Evolutionary conservation across 2,329 filamentous ascomycete genomes (phyloP), one percentile per base, ranked within the genome.

Genomic region (Xylaria sp.): DNA sequence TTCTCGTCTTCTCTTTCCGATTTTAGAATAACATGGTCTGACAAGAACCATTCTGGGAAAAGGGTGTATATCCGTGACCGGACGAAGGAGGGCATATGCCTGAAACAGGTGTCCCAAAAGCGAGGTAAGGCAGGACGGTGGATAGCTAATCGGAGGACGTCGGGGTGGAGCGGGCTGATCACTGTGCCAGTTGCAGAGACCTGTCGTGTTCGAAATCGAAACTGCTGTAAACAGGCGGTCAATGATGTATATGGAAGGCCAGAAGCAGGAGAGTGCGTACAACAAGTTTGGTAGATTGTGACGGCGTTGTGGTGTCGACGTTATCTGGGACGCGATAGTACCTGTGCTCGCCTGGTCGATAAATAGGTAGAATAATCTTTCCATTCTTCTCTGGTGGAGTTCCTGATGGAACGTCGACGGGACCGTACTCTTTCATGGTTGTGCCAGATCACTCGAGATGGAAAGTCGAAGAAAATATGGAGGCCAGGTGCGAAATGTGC

Each of bases 21-120:
- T 39, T 56, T 56, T 1, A 56, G 11, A 11, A 24, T 56, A 12
- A 56, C 5, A 19, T 12, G 17, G 17, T 14, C 1, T 4, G 54
- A 34, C 54, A 56, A 42, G 34, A 56, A 56, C 54, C 34, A 56
- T 6, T 56, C 54, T 3, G 54, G 54, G 54, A 56, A 56, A 4
- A 56, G 11, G 1, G n/a, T 56, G 19, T 9, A 11, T 5, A 56
- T 56, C n/a, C 54, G 17, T 4, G 9, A 4, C 17, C 34, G 32
- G 21, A 11, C 54, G 17, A 56, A 56, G 34, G 34, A 56, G 19
- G 54, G 54, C 1, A 56, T 14, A 56, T 56, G 54, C 2, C 17
- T 11, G 54, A 56, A 39, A 4, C 32, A 56, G 54, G 27, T 3
- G 1, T 11, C 14, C 2, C 21, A 56, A 56, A 39, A 9, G 7